These are phyloP conservation scores for Fusarium bulbicola DNA, from an alignment of 2,329 filamentous ascomycete genomes.

Conservation along the genomic window DNA sequence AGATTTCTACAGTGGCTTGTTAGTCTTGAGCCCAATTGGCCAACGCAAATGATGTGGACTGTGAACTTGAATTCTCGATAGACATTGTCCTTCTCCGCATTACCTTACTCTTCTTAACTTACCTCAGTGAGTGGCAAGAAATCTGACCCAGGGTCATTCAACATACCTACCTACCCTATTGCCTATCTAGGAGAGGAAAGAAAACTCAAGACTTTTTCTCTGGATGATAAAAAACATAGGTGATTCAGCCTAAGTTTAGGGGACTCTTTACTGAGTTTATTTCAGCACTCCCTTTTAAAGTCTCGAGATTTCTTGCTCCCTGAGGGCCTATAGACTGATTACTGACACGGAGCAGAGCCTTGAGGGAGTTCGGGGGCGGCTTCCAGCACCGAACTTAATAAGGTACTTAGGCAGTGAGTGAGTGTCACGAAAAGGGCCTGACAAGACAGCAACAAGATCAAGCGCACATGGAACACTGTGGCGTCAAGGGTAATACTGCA, in stretches of 20 bases:
- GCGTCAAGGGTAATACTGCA: conserved; percentile 15
- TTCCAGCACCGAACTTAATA: background rate
- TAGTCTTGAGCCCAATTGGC: background rate
- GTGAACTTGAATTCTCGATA: background rate
- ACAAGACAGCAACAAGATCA: background rate
- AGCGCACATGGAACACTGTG: background rate
- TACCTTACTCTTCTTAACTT: background rate
- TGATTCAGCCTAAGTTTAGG: background rate
- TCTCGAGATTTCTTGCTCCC: background rate
- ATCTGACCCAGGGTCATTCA: background rate
- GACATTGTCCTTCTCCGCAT: background rate
- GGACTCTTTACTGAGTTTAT: background rate
- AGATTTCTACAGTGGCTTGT: background rate
- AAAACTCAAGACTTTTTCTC: background rate
- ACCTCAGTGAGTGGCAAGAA: conserved; percentile 1
- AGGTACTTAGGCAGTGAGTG: too few relatives aligned
- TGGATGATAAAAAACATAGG: background rate
- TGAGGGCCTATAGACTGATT: background rate
- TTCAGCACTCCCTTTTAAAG: background rate
- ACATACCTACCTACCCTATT: too few relatives aligned
- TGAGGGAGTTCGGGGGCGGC: background rate
- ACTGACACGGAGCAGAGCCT: background rate
- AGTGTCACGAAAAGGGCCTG: background rate
- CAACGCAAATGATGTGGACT: background rate
- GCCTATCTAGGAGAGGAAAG: background rate